phyloP scores from a whole-genome alignment of 306 rosid genomes.

The Mimosa pudica region DNA sequence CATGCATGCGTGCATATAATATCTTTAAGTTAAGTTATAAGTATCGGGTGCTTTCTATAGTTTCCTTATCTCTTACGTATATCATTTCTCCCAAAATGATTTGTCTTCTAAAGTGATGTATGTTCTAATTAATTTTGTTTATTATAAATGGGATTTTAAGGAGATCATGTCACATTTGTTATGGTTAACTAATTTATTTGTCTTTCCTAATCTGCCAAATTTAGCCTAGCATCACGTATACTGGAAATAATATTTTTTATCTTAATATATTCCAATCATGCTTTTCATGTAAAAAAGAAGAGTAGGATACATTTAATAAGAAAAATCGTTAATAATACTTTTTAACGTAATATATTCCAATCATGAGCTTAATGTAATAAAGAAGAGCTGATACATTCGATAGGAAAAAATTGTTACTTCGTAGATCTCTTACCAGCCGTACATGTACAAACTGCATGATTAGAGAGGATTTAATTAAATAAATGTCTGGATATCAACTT shows the following conservation, averaged over 20 bases:
- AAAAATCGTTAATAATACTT: too few relatives aligned
- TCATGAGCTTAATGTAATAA: not conserved
- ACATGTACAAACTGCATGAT: not conserved
- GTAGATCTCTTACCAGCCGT: not conserved
- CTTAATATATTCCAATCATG: not conserved
- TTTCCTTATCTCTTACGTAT: too few relatives aligned
- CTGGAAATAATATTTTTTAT: too few relatives aligned
- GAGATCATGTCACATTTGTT: too few relatives aligned
- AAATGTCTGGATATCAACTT: not conserved
- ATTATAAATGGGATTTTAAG: too few relatives aligned
- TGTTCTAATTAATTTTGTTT: too few relatives aligned
- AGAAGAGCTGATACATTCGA: not conserved
- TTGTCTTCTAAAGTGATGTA: too few relatives aligned
- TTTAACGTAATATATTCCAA: not conserved
- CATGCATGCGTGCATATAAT: too few relatives aligned
- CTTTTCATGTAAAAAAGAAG: not conserved
- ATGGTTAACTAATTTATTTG: too few relatives aligned
- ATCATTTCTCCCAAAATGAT: too few relatives aligned
- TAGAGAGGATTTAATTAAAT: not conserved
- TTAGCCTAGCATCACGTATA: too few relatives aligned
- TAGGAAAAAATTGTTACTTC: not conserved
- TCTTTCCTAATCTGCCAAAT: too few relatives aligned
- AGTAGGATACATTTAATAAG: not conserved
- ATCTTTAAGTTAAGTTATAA: not conserved
- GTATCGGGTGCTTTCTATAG: not conserved